Evolutionary conservation across 805 yeast species (phyloP), one percentile per base, ranked within the genome.

Genomic region (Zygosaccharomyces pseudorouxii): DNA sequence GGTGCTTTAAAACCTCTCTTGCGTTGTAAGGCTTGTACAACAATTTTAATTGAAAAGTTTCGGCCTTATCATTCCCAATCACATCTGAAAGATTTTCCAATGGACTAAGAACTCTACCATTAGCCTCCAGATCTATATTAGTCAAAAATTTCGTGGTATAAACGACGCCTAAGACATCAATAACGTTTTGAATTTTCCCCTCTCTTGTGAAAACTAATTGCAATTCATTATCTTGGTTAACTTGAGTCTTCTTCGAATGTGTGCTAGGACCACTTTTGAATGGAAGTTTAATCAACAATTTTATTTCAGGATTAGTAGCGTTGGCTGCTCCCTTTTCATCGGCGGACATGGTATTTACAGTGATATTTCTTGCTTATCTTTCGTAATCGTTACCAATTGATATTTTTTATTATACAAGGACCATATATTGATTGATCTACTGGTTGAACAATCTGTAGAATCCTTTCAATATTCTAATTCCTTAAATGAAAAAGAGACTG

Each of bases 1-100:
- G 50, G 49, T 67, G 70, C 48, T 55, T 60, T 36, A 63, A 47
- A n/a, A 59, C 64, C 18, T 63, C 65, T 46, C 63, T 62, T 8
- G 59, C 50, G 8, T 55, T 63, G 46, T 65, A 67, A 9, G 68
- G 64, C 39, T 53, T 60, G 36, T 57, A 48, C 27, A 29, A 41
- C 19, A 41, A 33, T 30, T 54, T 54, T 12, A 62, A 38, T 23
- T 56, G 44, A 18, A 63, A 41, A 10, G 59, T 61, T 22, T 61
- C 33, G 9, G 47, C 23, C 4, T 50, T 40, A 12, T 52, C 52
- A 19, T 47, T 50, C 10, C 49, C 54, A 25, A 47, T 45, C 19
- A 59, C 49, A 4, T 60, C 62, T 20, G 48, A 42, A 2, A 62
- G 38, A 2, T 53, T 31, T 22, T 53, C 59, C 27, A 52, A 58